Base-by-base conservation (phyloP, 2,329 filamentous ascomycete genomes). In the Microsporum canis region DNA sequence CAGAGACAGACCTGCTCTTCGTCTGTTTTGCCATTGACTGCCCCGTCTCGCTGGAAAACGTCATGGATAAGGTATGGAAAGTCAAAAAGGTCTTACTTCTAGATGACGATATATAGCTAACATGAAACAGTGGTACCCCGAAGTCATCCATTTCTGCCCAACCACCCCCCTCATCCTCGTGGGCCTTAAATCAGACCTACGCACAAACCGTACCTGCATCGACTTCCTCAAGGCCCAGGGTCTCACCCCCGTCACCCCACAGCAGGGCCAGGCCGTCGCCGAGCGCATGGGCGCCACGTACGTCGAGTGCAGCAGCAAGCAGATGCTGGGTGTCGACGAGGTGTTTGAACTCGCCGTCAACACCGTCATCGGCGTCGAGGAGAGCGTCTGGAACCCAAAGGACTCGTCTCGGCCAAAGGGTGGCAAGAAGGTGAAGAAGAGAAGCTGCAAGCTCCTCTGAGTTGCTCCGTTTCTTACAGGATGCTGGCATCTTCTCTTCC, bases 11-110 rank as follows among this genome's bases (percentile, higher is more conserved):
- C 75, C 82, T 99, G 38, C 86, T 99, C 63, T 97, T 99, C 75
- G 94, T 99, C 67, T 99, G 94, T 81, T 99, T 99, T 75, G 94
- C 94, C 66, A 96, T 99, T 71, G 94, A 99, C 77, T 99, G 94
- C 75, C 94, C 94, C 39, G 96, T 96, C 75, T 97, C 92, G 5
- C 81, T 99, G 59, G 94, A 99, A 73, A 99, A 99, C 76, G 92
- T 99, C 62, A 87, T 97, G 79, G 94, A 99, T 79, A 99, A 99
- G 87, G 94, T 96, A 79, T 65, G 79, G 17, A 23, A 23, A 23
- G 17, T 23, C 17, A 23, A 23, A 23, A 23, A 23, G 17, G 17
- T 23, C 23, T 10, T 23, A 27, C 3, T 41, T 55, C 38, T 23
- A 1, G 17, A 29, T 59, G n/a, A 45, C 39, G 14, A 59, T 34